These are phyloP conservation scores for Penicillium verhagenii DNA, from an alignment of 495 filamentous ascomycete species.

Conservation along the genomic window DNA sequence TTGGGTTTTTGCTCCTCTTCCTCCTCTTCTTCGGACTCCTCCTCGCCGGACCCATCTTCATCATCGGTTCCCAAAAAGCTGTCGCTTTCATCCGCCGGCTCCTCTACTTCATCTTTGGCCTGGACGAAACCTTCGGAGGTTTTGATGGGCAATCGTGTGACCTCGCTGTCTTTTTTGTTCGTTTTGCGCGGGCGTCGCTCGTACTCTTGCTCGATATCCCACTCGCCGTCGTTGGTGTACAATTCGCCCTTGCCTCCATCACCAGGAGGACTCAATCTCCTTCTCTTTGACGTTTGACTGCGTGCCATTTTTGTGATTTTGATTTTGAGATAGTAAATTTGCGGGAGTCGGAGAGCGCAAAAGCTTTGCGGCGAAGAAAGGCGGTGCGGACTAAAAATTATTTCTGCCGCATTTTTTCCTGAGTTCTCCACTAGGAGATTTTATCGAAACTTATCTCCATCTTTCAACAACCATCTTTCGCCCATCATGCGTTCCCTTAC, in stretches of 20 bases:
- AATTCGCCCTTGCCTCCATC: conserved; percentile 40
- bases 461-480: not conserved
- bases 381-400: conserved; percentile 20
- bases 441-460: conserved; percentile 2
- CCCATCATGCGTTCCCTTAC: conserved; percentile 70
- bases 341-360: conserved; percentile 24
- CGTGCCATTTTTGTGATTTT: conserved; percentile 43
- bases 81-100: conserved; percentile 44
- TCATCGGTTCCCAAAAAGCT: conserved; percentile 52
- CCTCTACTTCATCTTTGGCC: conserved; percentile 46
- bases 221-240: conserved; percentile 50
- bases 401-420: conserved; percentile 17
- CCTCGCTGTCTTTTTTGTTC: conserved; percentile 68
- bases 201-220: conserved; percentile 92
- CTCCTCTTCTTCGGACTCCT: conserved; percentile 54
- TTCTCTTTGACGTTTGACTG: conserved; percentile 50
- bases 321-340: conserved; percentile 2
- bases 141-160: conserved; percentile 77
- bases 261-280: conserved; percentile 53
- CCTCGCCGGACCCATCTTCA: conserved; percentile 31
- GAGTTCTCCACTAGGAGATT: not conserved
- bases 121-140: conserved; percentile 72
- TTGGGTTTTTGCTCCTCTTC: conserved; percentile 54
- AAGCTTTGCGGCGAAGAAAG: conserved; percentile 18
- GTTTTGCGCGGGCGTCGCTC: conserved; percentile 73